Conservation (phyloP, 441 rosid genomes). For the Kokia cookei region DNA sequence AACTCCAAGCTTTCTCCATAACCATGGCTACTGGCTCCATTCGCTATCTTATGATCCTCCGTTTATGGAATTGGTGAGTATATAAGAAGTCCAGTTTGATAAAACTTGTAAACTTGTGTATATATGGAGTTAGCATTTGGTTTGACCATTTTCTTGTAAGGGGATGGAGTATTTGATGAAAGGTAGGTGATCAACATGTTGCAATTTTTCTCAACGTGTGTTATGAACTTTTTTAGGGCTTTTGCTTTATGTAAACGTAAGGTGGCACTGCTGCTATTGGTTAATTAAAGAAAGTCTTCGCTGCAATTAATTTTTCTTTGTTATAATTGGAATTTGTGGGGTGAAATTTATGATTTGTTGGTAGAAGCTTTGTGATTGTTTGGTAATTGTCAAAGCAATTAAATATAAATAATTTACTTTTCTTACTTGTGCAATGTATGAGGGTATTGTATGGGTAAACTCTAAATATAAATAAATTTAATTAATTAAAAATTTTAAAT, state of each 20-base stretch:
- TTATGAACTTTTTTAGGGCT: background rate
- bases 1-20: background rate
- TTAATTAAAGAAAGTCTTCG: too few relatives aligned
- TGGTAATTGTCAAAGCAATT: background rate
- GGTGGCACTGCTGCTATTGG: background rate
- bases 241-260: conserved; percentile 21
- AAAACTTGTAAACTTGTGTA: conserved; percentile 42
- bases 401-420: background rate
- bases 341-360: background rate
- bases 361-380: background rate
- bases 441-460: too few relatives aligned
- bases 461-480: too few relatives aligned
- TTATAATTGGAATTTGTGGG: background rate
- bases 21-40: conserved; percentile 23
- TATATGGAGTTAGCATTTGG: conserved; percentile 37
- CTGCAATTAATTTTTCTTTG: background rate
- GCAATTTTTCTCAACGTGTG: conserved; percentile 20
- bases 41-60: background rate
- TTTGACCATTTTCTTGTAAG: conserved; percentile 22
- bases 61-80: background rate
- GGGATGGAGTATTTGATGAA: background rate
- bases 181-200: conserved; percentile 36
- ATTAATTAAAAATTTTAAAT: too few relatives aligned
- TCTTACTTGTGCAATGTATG: too few relatives aligned
- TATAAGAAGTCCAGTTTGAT: conserved; percentile 12